Evolutionary conservation across 441 rosid genomes (phyloP).

Genomic region (Gossypium gossypioides): DNA sequence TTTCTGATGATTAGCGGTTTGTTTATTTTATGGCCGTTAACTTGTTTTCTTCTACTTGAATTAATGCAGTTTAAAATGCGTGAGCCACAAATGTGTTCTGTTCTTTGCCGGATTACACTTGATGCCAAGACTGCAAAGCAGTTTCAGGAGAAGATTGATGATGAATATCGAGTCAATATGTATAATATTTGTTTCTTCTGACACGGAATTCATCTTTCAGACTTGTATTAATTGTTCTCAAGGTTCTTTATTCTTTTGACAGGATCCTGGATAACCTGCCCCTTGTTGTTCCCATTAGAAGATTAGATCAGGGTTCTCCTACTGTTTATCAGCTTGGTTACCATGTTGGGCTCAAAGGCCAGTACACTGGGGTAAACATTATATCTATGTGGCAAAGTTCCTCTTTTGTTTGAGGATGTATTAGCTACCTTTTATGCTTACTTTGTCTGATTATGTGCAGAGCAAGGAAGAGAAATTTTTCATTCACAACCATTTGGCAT

Average conservation of each 20-base stretch:
- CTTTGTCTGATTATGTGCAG: slow-evolving; percentile 18
- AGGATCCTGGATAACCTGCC: slow-evolving; percentile 76
- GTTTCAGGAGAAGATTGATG: slow-evolving; percentile 59
- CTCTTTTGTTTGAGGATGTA: background rate
- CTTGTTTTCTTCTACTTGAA: slow-evolving; percentile 8
- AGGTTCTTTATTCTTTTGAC: slow-evolving; percentile 11
- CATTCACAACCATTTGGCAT: slow-evolving; percentile 57
- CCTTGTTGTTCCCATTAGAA: slow-evolving; percentile 51
- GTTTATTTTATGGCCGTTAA: slow-evolving; percentile 4
- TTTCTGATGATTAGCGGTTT: background rate
- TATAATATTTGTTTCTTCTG: slow-evolving; percentile 15
- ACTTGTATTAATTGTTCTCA: background rate
- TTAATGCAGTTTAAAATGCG: slow-evolving; percentile 54
- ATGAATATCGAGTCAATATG: slow-evolving; percentile 67
- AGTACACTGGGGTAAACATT: slow-evolving; percentile 48
- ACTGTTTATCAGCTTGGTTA: slow-evolving; percentile 58
- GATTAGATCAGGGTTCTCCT: slow-evolving; percentile 45
- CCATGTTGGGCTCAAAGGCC: slow-evolving; percentile 66
- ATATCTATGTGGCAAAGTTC: background rate
- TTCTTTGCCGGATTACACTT: slow-evolving; percentile 37
- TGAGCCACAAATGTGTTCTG: slow-evolving; percentile 51
- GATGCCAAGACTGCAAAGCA: slow-evolving; percentile 42
- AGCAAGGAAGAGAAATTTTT: slow-evolving; percentile 61
- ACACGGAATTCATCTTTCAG: background rate
- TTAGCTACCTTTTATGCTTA: slow-evolving; percentile 1